Conservation (phyloP, 139 green algal species). For the Trebouxia sp. region DNA sequence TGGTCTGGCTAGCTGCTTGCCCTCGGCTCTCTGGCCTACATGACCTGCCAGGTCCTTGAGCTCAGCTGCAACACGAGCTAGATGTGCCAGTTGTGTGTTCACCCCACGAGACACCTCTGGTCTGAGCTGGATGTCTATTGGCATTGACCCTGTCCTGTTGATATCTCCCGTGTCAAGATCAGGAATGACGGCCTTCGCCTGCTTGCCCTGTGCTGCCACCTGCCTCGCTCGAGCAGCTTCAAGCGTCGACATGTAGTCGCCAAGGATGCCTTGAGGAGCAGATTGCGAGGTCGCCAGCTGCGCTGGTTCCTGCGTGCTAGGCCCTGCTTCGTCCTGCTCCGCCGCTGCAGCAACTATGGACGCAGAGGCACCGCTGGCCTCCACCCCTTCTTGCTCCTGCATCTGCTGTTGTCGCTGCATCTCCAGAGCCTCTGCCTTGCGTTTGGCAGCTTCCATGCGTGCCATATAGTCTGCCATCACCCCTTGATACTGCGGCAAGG, state of each 20-base stretch:
- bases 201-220: background rate
- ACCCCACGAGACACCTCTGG: conserved; percentile 18
- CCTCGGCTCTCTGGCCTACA: background rate
- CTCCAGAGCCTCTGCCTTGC: conserved; percentile 5
- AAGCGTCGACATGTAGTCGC: conserved; percentile 20
- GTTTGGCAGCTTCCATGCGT: conserved; percentile 17
- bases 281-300: background rate
- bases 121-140: conserved; percentile 5
- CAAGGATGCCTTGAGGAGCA: conserved; percentile 9
- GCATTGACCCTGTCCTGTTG: background rate
- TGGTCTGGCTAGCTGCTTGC: conserved; percentile 12
- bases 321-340: background rate
- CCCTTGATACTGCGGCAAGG: conserved; percentile 12
- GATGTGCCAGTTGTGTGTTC: conserved; percentile 20
- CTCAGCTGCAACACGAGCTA: conserved; percentile 16
- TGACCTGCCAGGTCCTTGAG: conserved; percentile 26
- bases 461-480: conserved; percentile 28
- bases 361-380: conserved; percentile 2
- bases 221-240: conserved; percentile 5
- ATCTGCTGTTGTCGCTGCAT: background rate
- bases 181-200: conserved; percentile 1
- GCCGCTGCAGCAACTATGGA: background rate
- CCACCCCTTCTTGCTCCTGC: background rate
- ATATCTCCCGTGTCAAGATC: background rate
- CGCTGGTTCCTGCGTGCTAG: background rate